A percentile compares a stretch with the other conserved stretches of the same genome.
phyloP scores from a whole-genome alignment of 2,329 filamentous ascomycete species.

The Decorospora gaudefroyi region DNA sequence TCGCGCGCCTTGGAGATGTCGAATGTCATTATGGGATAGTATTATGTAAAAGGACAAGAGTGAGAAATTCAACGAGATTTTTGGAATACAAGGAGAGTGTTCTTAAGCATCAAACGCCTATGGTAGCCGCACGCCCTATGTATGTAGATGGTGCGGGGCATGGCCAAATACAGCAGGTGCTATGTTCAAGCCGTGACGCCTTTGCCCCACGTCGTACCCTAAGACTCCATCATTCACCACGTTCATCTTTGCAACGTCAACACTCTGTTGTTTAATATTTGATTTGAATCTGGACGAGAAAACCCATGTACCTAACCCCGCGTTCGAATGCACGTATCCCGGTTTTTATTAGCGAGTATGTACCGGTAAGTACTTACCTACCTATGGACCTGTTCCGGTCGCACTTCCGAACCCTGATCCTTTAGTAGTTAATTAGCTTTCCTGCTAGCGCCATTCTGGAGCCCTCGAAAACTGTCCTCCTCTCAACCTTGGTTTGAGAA shows the following conservation, averaged over 20 bases:
- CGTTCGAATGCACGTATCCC: too few relatives aligned
- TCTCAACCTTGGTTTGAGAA: too few relatives aligned
- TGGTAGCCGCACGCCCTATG: constrained; percentile 10
- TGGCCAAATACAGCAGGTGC: constrained; percentile 17
- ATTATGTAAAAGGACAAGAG: too few relatives aligned
- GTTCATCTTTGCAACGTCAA: neutral
- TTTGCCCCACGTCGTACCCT: constrained; percentile 10
- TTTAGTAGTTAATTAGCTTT: too few relatives aligned
- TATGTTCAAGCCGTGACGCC: constrained; percentile 4
- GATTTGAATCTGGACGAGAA: neutral
- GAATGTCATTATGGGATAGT: constrained; percentile 45
- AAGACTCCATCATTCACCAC: neutral
- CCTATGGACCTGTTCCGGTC: too few relatives aligned
- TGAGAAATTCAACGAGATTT: neutral
- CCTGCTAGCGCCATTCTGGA: too few relatives aligned
- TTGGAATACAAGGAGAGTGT: neutral
- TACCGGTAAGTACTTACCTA: neutral
- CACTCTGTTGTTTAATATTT: neutral
- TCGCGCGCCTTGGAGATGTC: constrained; percentile 61
- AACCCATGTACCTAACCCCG: neutral
- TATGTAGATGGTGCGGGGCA: constrained; percentile 12
- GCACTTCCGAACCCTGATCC: too few relatives aligned
- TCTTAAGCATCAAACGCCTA: constrained; percentile 2
- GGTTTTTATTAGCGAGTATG: too few relatives aligned
- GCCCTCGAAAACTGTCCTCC: too few relatives aligned